Base-by-base conservation (phyloP, 2,329 filamentous ascomycete genomes). In the Diaporthe destruens region DNA sequence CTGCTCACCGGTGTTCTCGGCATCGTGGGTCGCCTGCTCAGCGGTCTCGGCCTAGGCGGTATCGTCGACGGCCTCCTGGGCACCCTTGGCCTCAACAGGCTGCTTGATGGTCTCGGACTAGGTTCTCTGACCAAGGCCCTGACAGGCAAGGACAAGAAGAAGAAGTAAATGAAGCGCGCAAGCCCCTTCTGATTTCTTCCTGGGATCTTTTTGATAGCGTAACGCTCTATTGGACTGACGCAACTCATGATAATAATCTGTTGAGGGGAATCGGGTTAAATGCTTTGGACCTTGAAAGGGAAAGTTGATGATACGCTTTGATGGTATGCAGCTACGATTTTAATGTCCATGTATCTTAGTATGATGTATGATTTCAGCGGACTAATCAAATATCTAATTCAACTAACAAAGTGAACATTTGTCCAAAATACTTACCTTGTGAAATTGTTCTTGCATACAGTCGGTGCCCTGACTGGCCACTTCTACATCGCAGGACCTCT, bases 1-100 rank as follows among this genome's bases (percentile, higher is more conserved):
- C 83, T 98, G 75, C 86, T 98, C 74, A 91, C 87, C 67, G 95
- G 95, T 81, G 95, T 98, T 0, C 87, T 98, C 8, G 93, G 93
- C 55, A 88, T 98, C 1, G 94, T 98, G 25, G 95, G 94, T 71
- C 91, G 91, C 79, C 84, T 97, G 74, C 88, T 96, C 72, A 92
- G 92, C 77, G 94, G 93, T 6, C 89, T 98, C 36, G 95, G 95
- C 72, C 89, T 98, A 1, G 95, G 95, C 73, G 92, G 93, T 20
- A 82, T 98, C 0, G 89, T 98, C 76, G 93, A 96, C 75, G 91
- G 92, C 63, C 85, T 97, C 4, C 88, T 98, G 1, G 93, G 93
- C 71, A 92, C 92, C 1, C 83, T 96, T 25, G 94, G 94, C 18
- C 86, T 97, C 73, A 90, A 91, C 82, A 93, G 93, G 80, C 84